These are phyloP conservation scores for Hypoxylon subgilvum DNA, from an alignment of 495 filamentous ascomycete species.

Conservation along the genomic window DNA sequence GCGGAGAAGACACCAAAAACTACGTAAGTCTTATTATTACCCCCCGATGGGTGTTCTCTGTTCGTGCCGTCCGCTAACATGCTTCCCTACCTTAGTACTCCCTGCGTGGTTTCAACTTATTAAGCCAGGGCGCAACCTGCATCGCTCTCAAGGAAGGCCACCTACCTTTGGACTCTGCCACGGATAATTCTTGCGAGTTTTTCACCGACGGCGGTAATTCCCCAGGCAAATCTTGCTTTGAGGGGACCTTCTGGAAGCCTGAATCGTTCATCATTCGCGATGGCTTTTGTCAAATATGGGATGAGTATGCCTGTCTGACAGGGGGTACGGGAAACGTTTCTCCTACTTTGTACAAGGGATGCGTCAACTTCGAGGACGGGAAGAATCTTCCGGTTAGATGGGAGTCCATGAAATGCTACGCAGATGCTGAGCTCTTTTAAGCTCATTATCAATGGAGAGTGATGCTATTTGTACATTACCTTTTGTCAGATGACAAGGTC, in stretches of 20 bases:
- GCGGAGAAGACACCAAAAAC: neutral
- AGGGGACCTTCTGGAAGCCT: neutral
- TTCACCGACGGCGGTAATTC: constrained; percentile 3
- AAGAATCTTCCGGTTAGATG: neutral
- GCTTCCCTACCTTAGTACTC: neutral
- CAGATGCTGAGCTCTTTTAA: no score
- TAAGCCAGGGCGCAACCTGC: neutral
- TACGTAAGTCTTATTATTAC: constrained; percentile 5
- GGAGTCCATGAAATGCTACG: constrained; percentile 1
- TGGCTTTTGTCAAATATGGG: neutral
- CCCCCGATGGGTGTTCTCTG: no score
- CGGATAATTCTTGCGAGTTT: constrained; percentile 1
- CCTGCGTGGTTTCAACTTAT: neutral
- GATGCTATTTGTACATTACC: no score
- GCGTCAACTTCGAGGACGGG: neutral
- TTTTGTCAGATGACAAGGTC: no score
- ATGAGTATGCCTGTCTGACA: neutral
- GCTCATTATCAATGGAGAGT: no score
- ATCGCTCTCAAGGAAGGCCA: constrained; percentile 4
- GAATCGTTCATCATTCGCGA: neutral
- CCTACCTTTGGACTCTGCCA: neutral
- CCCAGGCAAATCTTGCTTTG: neutral
- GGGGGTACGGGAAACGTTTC: neutral
- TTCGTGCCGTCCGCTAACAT: neutral
- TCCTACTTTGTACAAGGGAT: neutral